Evolutionary conservation across 331 rosid genomes (phyloP).

Genomic region (Quercus lobata): DNA sequence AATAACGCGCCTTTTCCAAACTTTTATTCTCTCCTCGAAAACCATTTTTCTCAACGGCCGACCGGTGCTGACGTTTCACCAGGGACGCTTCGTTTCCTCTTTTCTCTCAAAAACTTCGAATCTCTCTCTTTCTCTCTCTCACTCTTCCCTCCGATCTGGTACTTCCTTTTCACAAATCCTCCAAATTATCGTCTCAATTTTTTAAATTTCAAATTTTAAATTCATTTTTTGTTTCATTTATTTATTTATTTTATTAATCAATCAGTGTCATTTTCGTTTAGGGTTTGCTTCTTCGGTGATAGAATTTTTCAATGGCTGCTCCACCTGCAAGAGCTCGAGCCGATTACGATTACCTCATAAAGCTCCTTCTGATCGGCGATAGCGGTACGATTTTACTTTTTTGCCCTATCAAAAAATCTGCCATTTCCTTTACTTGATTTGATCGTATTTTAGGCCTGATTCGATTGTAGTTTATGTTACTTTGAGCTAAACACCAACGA

Average conservation of each 20-base stretch:
- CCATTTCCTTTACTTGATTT: background rate
- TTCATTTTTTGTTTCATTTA: background rate
- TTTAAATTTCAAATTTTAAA: background rate
- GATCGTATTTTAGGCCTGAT: background rate
- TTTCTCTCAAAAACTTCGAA: slow-evolving; percentile 26
- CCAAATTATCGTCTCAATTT: background rate
- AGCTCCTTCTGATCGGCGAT: slow-evolving; percentile 97
- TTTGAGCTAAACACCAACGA: background rate
- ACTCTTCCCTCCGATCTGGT: slow-evolving; percentile 36
- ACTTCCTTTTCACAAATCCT: background rate
- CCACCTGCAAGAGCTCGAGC: slow-evolving; percentile 95
- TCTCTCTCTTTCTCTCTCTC: slow-evolving; percentile 32
- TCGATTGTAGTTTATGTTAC: background rate
- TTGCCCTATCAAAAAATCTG: background rate
- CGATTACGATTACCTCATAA: slow-evolving; percentile 90
- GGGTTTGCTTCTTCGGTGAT: slow-evolving; percentile 22
- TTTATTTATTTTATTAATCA: background rate
- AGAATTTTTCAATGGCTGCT: slow-evolving; percentile 62
- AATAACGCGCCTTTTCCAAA: background rate
- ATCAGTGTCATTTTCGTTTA: slow-evolving; percentile 4
- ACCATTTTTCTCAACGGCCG: slow-evolving; percentile 32
- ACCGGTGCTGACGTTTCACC: slow-evolving; percentile 39
- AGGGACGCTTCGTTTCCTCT: slow-evolving; percentile 29
- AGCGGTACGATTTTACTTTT: slow-evolving; percentile 56
- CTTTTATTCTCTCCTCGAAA: background rate